Base-by-base conservation (phyloP, 2,329 filamentous ascomycete species). In the Fusarium duplospermum region DNA sequence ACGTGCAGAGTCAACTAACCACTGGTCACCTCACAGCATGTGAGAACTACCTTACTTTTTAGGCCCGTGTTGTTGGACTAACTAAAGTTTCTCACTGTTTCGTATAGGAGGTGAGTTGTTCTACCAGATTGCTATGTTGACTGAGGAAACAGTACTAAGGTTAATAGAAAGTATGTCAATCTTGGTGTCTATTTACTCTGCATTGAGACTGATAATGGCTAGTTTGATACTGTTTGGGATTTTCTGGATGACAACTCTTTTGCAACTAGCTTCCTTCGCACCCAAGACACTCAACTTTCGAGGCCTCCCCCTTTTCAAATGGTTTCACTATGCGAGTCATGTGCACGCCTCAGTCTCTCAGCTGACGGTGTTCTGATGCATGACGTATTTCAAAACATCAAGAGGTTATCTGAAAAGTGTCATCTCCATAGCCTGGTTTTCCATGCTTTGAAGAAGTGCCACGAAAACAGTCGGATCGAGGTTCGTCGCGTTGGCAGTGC, bases 191-290 rank as follows among this genome's bases (percentile, higher is more conserved):
- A 33, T 22, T 64, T 20, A 14, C 13, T 6, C 14, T 38, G 16
- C 10, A 6, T 14, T 22, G 13, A 31, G 10, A 29, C 59, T 71
- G 16, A 72, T 7, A 9, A 27, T 18, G 1, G 4, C 40, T 22
- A 73, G 69, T 66, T 73, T 9, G 47, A 69, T 42, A 27, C 69
- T n/a, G 64, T 10, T 24, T 73, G 69, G 71, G 45, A 64, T 6
- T 14, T 66, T 18, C 16, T 62, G 8, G 62, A 73, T 13, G 71
- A 72, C 22, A 50, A 20, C n/a, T 3, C 52, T 7, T 42, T 73
- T 18, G 57, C 66, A 18, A 45, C 54, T 18, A 11, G 2, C n/a
- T 6, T 69, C 22, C 29, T 70, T 2, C 18, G 6, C 20, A 22
- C 24, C 7, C 27, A 58, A 18, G 18, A 36, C 35, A 16, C 3